Conservation (phyloP, 148 eudicot species). For the Vaccinium vitisidaea region DNA sequence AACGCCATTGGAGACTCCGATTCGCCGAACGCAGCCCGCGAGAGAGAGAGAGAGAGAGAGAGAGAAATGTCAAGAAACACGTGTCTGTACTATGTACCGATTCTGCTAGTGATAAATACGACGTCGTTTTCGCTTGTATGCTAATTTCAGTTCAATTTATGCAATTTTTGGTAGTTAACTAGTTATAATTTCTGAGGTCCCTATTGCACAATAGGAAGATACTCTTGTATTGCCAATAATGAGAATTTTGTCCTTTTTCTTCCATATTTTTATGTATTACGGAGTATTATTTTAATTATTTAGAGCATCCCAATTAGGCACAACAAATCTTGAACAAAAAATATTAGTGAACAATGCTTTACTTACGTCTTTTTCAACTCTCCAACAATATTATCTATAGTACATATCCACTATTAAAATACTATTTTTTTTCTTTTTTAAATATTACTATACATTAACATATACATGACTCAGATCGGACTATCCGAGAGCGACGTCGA, state of each 20-base stretch:
- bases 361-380: too few relatives aligned
- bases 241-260: not conserved
- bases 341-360: too few relatives aligned
- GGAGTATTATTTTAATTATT: too few relatives aligned
- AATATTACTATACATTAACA: too few relatives aligned
- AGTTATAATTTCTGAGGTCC: not conserved
- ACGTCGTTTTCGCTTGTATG: not conserved
- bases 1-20: conserved; percentile 29
- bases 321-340: too few relatives aligned
- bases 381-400: too few relatives aligned
- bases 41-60: not conserved
- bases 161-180: not conserved
- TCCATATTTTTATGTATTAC: not conserved
- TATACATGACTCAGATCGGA: too few relatives aligned
- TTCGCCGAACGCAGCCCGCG: not conserved
- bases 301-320: too few relatives aligned
- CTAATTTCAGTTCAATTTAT: not conserved
- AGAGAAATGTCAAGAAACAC: not conserved
- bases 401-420: too few relatives aligned
- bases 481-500: too few relatives aligned
- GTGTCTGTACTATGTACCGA: not conserved
- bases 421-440: too few relatives aligned
- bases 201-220: not conserved
- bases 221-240: not conserved
- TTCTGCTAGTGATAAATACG: not conserved